Evolutionary conservation across 1,284 basidiomycete genomes (phyloP).

Genomic region (Rhodotorula sp.): DNA sequence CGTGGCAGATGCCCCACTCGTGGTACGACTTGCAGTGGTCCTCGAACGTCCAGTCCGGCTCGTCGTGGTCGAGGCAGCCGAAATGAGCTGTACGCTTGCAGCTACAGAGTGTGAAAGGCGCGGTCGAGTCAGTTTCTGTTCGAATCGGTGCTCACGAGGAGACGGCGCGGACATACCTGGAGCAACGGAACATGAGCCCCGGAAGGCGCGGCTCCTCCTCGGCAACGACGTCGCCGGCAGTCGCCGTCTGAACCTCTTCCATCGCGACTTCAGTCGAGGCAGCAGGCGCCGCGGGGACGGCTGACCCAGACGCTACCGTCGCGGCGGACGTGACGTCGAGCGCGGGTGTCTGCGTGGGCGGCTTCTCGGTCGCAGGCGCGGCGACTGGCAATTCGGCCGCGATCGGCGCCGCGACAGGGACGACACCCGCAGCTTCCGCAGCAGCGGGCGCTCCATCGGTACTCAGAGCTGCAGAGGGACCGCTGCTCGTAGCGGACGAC

Average conservation of each 20-base stretch:
- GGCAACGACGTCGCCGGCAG: neutral
- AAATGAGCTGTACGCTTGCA: constrained; percentile 44
- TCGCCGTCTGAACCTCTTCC: neutral
- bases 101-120: constrained; percentile 7
- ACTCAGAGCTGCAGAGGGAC: no score
- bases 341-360: no score
- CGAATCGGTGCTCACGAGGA: neutral
- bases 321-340: no score
- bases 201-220: neutral
- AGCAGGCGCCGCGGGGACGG: no score
- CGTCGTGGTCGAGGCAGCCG: constrained; percentile 38
- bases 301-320: no score
- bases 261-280: no score
- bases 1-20: constrained; percentile 69
- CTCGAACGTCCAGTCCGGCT: constrained; percentile 22
- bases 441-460: no score
- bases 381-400: no score
- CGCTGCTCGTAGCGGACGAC: no score
- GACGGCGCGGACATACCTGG: constrained; percentile 10
- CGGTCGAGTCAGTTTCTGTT: neutral
- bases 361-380: no score
- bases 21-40: constrained; percentile 21
- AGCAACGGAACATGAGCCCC: constrained; percentile 35
- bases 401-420: no score
- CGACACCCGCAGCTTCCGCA: no score